Evolutionary conservation across 2,329 filamentous ascomycete genomes (phyloP).

Genomic region (Pseudogymnoascus pannorum): DNA sequence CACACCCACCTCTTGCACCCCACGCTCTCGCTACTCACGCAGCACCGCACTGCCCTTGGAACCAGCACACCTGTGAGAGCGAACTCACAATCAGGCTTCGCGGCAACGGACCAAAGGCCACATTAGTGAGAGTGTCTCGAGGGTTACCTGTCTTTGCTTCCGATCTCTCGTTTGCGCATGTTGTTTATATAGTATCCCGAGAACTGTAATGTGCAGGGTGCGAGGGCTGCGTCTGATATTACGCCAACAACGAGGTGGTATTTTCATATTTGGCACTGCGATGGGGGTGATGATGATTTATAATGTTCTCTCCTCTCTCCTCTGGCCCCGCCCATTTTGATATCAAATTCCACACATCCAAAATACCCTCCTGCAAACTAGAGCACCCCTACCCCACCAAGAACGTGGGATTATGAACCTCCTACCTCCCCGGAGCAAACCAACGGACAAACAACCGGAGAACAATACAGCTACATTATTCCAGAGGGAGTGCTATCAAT

Average conservation of each 20-base stretch:
- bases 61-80: not conserved
- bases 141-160: not conserved
- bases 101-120: too few relatives aligned
- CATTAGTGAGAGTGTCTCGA: too few relatives aligned
- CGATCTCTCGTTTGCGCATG: not conserved
- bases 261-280: not conserved
- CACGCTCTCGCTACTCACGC: too few relatives aligned
- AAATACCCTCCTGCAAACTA: too few relatives aligned
- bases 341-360: not conserved
- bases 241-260: not conserved
- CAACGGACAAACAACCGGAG: not conserved
- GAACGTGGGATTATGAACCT: too few relatives aligned
- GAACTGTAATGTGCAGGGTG: not conserved
- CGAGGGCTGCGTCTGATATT: not conserved
- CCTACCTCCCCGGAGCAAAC: not conserved
- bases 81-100: not conserved
- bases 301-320: not conserved
- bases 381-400: not conserved
- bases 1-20: not conserved
- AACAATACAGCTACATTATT: too few relatives aligned
- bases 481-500: too few relatives aligned
- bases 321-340: not conserved
- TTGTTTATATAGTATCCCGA: not conserved
- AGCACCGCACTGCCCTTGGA: too few relatives aligned
- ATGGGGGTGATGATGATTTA: not conserved